Evolutionary conservation across 2,329 filamentous ascomycete genomes (phyloP), one percentile per base, ranked within the genome.

Genomic region (Sporothrix protearum): DNA sequence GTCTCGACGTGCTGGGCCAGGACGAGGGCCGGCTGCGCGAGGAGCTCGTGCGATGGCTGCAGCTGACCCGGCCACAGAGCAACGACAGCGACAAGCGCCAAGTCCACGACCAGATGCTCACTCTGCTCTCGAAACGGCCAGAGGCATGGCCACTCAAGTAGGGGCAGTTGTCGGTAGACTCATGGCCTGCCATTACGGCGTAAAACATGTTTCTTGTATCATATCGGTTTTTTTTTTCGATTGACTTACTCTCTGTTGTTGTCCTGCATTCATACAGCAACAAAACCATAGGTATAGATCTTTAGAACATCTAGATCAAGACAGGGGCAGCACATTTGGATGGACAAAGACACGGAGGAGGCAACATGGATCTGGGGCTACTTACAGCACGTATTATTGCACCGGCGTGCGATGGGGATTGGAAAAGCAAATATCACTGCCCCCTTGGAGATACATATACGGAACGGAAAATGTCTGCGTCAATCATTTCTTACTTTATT

Each of bases 1-100:
- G 90, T 0, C 83, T 91, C 47, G 82, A 87, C 75, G 84, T 87
- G 10, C 75, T 87, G 33, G 85, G 81, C 2, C 85, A 85, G 71
- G 8, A 33, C 28, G 88, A 92, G 76, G 79, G 80, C 1, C 86
- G 88, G 73, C 76, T 93, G 74, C 80, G 85, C 73, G 77, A 76
- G 9, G 77, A 80, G 75, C 77, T 88, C 57, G 80, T 78, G 28
- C 78, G 80, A 70, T 88, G 86, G 87, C 75, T 88, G 63, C 77
- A 78, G n/a, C 76, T 83, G 76, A 83, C 85, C 79, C 78, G 19
- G 79, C 78, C 1, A 79, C 79, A 72, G 79, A 81, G 25, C 36
- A 14, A 5, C 33, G 33, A 55, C 55, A 30, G 42, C 9, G 30
- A 25, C 16, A 36, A 45, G 25, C 36, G 19, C 12, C 10, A 22